Percentiles rank a stretch among this genome's conserved stretches.
phyloP scores from a whole-genome alignment of 139 green algal genomes.

The Picochlorum costavermella region DNA sequence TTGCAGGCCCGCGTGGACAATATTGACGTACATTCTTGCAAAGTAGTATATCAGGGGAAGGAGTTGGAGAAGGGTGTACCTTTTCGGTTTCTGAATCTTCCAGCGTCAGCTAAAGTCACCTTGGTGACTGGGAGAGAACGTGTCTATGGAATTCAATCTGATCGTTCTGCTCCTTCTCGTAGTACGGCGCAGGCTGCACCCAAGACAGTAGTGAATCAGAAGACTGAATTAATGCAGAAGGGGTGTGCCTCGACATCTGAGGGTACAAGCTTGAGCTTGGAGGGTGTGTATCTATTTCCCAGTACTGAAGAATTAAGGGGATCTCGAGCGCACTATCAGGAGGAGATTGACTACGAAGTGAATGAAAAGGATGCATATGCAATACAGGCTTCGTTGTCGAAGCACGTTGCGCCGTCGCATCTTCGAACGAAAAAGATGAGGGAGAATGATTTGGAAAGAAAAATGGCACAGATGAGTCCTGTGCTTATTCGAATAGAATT shows the following conservation, averaged over 20 bases:
- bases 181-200: neutral
- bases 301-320: neutral
- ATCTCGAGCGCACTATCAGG: neutral
- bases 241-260: neutral
- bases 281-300: neutral
- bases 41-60: neutral
- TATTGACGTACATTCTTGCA: neutral
- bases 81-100: slow-evolving; percentile 4
- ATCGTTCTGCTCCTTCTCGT: neutral
- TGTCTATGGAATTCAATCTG: neutral
- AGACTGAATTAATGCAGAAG: neutral
- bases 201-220: neutral
- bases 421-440: slow-evolving; percentile 12
- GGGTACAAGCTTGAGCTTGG: neutral
- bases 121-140: neutral
- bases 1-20: neutral
- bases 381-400: neutral
- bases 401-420: neutral
- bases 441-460: slow-evolving; percentile 1
- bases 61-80: neutral
- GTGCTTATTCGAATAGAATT: slow-evolving; percentile 8
- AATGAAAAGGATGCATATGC: neutral
- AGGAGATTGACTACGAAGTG: slow-evolving; percentile 6
- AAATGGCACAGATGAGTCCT: slow-evolving; percentile 1
- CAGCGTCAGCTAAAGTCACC: neutral